Evolutionary conservation across 768 basidiomycete species (phyloP).

Genomic region (Sarcomyxa edulis): DNA sequence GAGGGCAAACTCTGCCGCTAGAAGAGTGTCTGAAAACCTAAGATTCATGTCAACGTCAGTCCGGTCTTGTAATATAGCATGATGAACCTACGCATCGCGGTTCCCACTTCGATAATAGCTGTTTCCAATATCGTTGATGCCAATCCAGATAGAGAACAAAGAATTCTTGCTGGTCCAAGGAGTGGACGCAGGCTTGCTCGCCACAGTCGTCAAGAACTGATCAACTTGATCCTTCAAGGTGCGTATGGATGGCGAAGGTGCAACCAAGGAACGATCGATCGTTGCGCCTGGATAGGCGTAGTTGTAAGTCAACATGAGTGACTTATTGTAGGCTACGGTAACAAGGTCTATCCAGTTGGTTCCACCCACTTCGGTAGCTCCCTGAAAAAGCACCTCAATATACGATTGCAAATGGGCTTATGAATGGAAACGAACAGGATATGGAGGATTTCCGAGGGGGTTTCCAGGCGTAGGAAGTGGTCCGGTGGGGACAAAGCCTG

Average conservation of each 20-base stretch:
- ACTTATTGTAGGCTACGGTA: constrained; percentile 47
- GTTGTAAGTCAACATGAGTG: constrained; percentile 54
- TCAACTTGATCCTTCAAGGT: constrained; percentile 62
- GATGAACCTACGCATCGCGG: constrained; percentile 37
- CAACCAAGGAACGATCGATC: constrained; percentile 52
- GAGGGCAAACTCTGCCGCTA: constrained; percentile 44
- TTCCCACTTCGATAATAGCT: constrained; percentile 43
- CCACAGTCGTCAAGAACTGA: constrained; percentile 43
- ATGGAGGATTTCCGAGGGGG: constrained; percentile 49
- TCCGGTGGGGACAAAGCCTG: constrained; percentile 37
- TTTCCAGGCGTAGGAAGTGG: constrained; percentile 39
- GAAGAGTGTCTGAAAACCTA: constrained; percentile 44
- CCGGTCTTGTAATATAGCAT: neutral
- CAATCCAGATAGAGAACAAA: constrained; percentile 65
- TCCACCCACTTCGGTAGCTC: constrained; percentile 47
- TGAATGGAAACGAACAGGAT: too few relatives aligned
- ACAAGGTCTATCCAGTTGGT: constrained; percentile 56
- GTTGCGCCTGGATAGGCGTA: constrained; percentile 65
- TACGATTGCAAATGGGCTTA: too few relatives aligned
- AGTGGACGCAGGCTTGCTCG: constrained; percentile 40
- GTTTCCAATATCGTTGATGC: constrained; percentile 66
- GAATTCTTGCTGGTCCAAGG: constrained; percentile 55
- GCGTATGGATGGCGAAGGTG: constrained; percentile 43
- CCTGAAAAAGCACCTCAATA: too few relatives aligned
- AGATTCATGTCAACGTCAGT: neutral